These are phyloP conservation scores for Mucor racemosus DNA, from an alignment of 371 early-diverging fungal genomes.

Conservation along the genomic window DNA sequence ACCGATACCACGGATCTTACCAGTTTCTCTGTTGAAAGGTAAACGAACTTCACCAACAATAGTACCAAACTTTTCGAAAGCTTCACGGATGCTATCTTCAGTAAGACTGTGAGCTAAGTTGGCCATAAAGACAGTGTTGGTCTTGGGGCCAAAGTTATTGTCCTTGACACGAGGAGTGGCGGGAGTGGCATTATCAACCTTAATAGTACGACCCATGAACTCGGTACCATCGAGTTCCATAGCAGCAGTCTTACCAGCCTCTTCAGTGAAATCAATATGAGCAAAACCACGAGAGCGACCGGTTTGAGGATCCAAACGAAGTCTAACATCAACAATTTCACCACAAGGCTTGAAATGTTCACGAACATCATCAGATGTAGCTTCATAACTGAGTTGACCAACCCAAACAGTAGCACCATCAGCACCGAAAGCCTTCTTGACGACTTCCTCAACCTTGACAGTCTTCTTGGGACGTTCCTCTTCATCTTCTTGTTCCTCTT, in stretches of 20 bases:
- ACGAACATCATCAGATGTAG: constrained; percentile 65
- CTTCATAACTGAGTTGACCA: constrained; percentile 73
- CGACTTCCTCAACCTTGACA: constrained; percentile 50
- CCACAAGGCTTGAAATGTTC: constrained; percentile 67
- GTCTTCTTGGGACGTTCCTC: constrained; percentile 54
- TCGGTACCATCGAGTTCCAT: constrained; percentile 68
- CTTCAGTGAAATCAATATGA: constrained; percentile 68
- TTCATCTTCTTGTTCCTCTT: constrained; percentile 29
- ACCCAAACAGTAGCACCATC: constrained; percentile 65
- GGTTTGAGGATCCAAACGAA: constrained; percentile 67
- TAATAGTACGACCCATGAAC: constrained; percentile 71
- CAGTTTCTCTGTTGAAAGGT: constrained; percentile 69
- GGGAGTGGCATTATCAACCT: constrained; percentile 55
- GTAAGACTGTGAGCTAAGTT: constrained; percentile 90
- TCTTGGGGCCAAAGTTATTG: constrained; percentile 48
- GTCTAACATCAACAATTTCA: constrained; percentile 65
- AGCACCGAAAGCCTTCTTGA: constrained; percentile 37
- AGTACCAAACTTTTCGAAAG: constrained; percentile 88
- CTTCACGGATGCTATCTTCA: constrained; percentile 86
- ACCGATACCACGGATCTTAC: constrained; percentile 75
- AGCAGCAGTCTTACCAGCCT: constrained; percentile 66
- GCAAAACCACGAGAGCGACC: constrained; percentile 75
- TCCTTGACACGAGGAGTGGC: constrained; percentile 37
- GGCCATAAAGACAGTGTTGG: constrained; percentile 89
- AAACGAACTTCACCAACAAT: constrained; percentile 72